A percentile compares a stretch with the other conserved stretches of the same genome.
phyloP scores from a whole-genome alignment of 2,329 filamentous ascomycete genomes.

The Diaporthe longicolla region DNA sequence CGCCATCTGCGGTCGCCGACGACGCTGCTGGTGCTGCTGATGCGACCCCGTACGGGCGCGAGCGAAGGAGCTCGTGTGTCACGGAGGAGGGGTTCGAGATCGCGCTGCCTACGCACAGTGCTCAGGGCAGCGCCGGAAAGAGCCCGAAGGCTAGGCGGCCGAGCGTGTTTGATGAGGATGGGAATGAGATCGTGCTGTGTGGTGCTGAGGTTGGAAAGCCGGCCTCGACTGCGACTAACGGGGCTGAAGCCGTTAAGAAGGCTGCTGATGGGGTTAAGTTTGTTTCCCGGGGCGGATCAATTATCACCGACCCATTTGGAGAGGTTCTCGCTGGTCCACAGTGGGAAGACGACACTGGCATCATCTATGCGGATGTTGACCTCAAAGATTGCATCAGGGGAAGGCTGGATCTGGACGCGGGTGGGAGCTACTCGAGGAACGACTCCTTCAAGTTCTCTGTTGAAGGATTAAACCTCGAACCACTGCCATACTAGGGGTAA shows the following conservation, averaged over 20 bases:
- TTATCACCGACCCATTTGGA: conserved; percentile 84
- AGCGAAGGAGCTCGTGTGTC: conserved; percentile 57
- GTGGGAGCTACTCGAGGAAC: conserved; percentile 84
- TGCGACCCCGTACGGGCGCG: conserved; percentile 55
- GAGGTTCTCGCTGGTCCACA: conserved; percentile 85
- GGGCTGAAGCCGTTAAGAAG: conserved; percentile 40
- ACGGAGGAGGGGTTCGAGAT: conserved; percentile 65
- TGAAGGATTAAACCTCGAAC: conserved; percentile 69
- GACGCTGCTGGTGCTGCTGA: conserved; percentile 49
- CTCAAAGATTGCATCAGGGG: conserved; percentile 90
- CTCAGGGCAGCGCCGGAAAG: conserved; percentile 15
- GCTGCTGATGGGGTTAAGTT: conserved; percentile 61
- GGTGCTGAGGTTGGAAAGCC: conserved; percentile 38
- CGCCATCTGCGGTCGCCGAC: neutral
- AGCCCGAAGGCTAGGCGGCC: conserved; percentile 39
- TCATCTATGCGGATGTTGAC: conserved; percentile 82
- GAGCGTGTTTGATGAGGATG: conserved; percentile 51
- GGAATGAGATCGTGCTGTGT: conserved; percentile 60
- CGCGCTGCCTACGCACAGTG: conserved; percentile 54
- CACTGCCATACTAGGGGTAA: conserved; percentile 62
- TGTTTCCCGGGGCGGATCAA: conserved; percentile 82
- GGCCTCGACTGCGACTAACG: conserved; percentile 31
- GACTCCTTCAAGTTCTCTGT: conserved; percentile 75
- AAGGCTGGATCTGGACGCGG: conserved; percentile 85
- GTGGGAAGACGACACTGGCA: conserved; percentile 81